A percentile compares a stretch with the other conserved stretches of the same genome.
Conservation (phyloP, 352 stramenopile genomes). For the Pythium apleroticum region DNA sequence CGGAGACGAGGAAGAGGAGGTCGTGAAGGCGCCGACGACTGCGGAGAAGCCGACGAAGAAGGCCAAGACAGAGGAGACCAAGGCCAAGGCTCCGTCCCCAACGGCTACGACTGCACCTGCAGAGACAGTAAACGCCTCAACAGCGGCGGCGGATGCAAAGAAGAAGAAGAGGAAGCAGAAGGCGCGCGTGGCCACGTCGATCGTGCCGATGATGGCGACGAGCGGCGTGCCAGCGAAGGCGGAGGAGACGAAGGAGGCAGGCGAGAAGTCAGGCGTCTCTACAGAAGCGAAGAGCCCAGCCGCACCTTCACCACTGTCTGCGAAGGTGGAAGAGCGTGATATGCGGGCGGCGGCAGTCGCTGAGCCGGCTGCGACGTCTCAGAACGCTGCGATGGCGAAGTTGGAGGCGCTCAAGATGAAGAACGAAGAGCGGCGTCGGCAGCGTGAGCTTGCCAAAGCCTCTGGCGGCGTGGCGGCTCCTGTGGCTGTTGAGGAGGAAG, state of each 20-base stretch:
- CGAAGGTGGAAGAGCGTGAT: not conserved
- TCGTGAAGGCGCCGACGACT: conserved; percentile 15
- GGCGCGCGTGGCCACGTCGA: conserved; percentile 30
- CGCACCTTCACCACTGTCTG: not conserved
- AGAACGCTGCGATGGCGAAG: conserved; percentile 68
- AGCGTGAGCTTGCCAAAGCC: conserved; percentile 33
- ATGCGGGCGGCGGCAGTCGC: not conserved
- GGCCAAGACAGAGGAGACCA: conserved; percentile 16
- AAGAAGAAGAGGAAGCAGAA: conserved; percentile 29
- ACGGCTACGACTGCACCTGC: not conserved
- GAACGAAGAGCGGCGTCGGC: conserved; percentile 71
- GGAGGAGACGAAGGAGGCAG: conserved; percentile 13
- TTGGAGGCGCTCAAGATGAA: conserved; percentile 72
- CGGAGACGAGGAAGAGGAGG: conserved; percentile 15
- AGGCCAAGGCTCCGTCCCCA: not conserved
- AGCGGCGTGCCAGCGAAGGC: conserved; percentile 8
- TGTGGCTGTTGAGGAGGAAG: conserved; percentile 25
- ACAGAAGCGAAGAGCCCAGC: not conserved
- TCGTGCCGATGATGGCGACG: conserved; percentile 31
- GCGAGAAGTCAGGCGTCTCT: not conserved
- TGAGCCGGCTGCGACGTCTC: conserved; percentile 33
- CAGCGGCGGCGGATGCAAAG: not conserved
- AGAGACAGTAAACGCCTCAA: not conserved
- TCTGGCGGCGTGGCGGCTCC: not conserved
- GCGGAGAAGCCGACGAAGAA: conserved; percentile 14